Conservation (phyloP, 495 filamentous ascomycete species). For the Penicillium odoratum region DNA sequence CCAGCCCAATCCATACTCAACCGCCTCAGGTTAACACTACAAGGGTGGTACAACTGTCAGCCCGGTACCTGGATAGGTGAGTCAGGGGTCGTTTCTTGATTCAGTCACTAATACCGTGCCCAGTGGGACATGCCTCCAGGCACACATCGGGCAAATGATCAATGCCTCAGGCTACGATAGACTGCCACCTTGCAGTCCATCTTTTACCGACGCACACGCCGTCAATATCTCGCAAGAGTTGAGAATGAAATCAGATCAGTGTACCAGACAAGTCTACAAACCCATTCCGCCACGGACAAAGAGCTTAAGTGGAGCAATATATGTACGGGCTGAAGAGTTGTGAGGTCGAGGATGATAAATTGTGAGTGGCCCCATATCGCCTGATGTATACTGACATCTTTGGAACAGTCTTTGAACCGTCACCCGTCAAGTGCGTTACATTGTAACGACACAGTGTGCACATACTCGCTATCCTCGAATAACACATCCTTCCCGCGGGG, state of each 20-base stretch:
- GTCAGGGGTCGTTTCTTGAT: neutral
- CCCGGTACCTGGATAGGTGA: conserved; percentile 2
- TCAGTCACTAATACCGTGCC: no score
- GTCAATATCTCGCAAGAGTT: neutral
- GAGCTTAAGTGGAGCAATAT: neutral
- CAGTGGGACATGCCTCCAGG: no score
- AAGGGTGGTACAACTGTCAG: neutral
- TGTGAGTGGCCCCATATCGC: neutral
- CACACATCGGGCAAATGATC: no score
- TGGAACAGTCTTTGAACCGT: neutral
- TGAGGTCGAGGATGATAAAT: neutral
- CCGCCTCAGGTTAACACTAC: neutral
- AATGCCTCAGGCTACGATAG: neutral
- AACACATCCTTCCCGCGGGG: no score
- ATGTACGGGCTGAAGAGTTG: neutral
- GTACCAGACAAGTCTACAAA: neutral
- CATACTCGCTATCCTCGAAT: neutral
- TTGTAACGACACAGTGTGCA: neutral
- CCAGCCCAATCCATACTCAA: no score
- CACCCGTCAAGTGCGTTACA: neutral
- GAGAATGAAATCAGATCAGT: neutral
- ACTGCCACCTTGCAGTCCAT: conserved; percentile 1
- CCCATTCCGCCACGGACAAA: neutral
- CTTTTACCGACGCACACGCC: neutral
- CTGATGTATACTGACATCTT: conserved; percentile 2